Evolutionary conservation across 208 protist species (phyloP).

Genomic region (Tritrichomonas foetus): DNA sequence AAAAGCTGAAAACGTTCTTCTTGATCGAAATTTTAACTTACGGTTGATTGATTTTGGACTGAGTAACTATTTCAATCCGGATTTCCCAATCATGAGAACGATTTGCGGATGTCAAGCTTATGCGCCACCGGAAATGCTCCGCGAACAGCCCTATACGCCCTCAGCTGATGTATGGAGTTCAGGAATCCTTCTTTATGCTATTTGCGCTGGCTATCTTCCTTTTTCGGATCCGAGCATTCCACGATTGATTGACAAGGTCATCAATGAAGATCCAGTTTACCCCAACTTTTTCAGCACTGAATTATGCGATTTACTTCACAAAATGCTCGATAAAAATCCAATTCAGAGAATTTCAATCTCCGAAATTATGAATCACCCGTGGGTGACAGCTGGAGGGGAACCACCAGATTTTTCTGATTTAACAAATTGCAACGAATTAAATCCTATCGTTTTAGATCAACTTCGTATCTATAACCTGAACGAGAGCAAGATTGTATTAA

Average conservation of each 20-base stretch:
- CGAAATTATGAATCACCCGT: not conserved
- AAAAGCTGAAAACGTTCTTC: not conserved
- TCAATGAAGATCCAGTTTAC: not conserved
- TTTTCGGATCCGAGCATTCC: not conserved
- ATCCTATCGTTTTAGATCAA: too few species aligned
- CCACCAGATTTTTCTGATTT: too few species aligned
- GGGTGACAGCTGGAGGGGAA: not conserved
- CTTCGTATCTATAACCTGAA: too few species aligned
- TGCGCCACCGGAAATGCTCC: constrained; percentile 33
- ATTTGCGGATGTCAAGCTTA: not conserved
- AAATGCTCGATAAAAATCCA: not conserved
- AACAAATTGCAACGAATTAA: too few species aligned
- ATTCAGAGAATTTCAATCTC: not conserved
- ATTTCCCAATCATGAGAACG: not conserved
- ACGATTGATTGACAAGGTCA: not conserved
- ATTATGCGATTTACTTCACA: not conserved
- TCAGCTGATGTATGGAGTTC: constrained; percentile 37
- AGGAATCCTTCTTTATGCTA: constrained; percentile 24
- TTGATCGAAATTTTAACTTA: not conserved
- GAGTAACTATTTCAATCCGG: not conserved
- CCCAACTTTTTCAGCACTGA: not conserved
- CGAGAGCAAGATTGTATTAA: too few species aligned
- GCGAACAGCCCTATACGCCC: not conserved
- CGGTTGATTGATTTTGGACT: constrained; percentile 14
- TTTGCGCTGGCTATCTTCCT: not conserved